Evolutionary conservation across 495 filamentous ascomycete species (phyloP), one percentile per base, ranked within the genome.

Genomic region (Hyaloscypha variabilis): DNA sequence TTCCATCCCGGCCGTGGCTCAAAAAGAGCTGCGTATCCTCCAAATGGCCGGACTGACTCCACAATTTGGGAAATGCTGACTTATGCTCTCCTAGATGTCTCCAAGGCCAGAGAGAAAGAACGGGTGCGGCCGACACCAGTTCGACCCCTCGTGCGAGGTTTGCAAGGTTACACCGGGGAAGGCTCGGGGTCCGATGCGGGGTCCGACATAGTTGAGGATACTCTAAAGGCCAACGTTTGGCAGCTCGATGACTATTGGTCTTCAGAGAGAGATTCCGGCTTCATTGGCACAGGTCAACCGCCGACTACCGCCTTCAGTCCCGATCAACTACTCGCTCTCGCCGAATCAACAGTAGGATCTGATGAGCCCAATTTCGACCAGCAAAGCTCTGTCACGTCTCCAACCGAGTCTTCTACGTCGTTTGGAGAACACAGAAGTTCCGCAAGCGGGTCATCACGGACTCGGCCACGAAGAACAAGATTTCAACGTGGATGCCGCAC

Each of bases 401-500:
- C 39, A 19, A n/a, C n/a, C n/a, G 39, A 34, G 31, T 34, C 39
- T 17, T 46, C 39, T 17, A 46, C 11, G 14, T 46, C 39, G 10
- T 17, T 17, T 46, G 39, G 11, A 4, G 39, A 46, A 14, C 10
- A 46, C 39, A 46, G 19, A 46, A 19, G 17, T 3, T 46, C 19
- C 39, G 4, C 39, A 3, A 46, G 39, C 4, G 39, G 39, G 19
- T 10, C 39, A 46, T 17, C 39, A 3, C 39, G 19, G 39, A 46
- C 39, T 17, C 39, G 39, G 39, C 39, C 39, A 19, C 39, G 39
- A 17, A 46, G 39, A 46, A 4, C 39, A 46, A 46, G 39, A 19
- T 46, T 46, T 19, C 39, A 46, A 19, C 39, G 14, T 3, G 42
- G 58, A n/a, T 61, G 58, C 49, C 21, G 31, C 4, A 61, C 58